phyloP scores from a whole-genome alignment of 306 rosid species.

The Glycine tomentella region DNA sequence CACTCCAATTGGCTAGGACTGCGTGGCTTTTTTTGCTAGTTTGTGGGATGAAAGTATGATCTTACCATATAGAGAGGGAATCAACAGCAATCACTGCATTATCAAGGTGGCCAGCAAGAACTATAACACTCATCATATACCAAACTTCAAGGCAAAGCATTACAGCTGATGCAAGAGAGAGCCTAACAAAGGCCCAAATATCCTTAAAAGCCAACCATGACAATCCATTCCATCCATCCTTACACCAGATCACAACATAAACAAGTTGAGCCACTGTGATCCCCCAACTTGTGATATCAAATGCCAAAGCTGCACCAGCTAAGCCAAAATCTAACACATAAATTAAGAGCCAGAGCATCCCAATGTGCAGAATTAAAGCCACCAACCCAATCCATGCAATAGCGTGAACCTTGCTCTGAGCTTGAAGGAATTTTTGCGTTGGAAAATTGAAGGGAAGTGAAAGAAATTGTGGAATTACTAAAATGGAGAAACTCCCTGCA shows the following conservation, averaged over 20 bases:
- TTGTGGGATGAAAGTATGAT: too few relatives aligned
- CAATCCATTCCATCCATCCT: conserved; percentile 84
- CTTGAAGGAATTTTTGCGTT: conserved; percentile 83
- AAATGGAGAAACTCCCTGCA: conserved; percentile 64
- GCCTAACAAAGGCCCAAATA: conserved; percentile 82
- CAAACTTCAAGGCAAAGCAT: conserved; percentile 96
- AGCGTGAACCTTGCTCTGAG: conserved; percentile 78
- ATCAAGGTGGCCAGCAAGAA: conserved; percentile 80
- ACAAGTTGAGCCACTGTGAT: conserved; percentile 64
- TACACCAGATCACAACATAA: conserved; percentile 82
- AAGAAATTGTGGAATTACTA: conserved; percentile 75
- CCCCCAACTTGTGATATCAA: conserved; percentile 72
- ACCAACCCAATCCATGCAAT: conserved; percentile 76
- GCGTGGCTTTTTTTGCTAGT: too few relatives aligned
- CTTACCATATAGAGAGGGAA: conserved; percentile 87
- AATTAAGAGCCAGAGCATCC: conserved; percentile 70
- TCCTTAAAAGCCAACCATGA: conserved; percentile 79
- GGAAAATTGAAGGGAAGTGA: conserved; percentile 80
- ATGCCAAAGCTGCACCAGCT: conserved; percentile 79
- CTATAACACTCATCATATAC: conserved; percentile 78
- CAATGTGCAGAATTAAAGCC: conserved; percentile 61
- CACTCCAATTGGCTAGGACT: too few relatives aligned
- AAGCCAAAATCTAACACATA: conserved; percentile 63
- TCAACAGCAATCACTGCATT: conserved; percentile 79
- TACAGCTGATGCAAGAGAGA: conserved; percentile 87